Conservation (phyloP, 2,329 filamentous ascomycete species). For the Bretziella fagacearum region DNA sequence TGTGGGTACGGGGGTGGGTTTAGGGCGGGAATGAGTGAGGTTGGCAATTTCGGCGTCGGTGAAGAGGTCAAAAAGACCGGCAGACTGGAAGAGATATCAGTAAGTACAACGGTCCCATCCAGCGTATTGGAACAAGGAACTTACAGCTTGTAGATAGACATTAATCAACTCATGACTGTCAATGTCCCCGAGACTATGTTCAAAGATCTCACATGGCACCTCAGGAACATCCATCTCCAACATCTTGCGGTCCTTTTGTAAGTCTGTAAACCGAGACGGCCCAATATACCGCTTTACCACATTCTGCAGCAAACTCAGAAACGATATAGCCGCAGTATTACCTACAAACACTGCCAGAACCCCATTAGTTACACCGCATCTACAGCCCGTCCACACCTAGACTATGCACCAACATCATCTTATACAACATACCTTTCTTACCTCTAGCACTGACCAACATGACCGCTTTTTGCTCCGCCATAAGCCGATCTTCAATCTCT, state of each 20-base stretch:
- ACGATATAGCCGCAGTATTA: slow-evolving; percentile 14
- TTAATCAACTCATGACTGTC: slow-evolving; percentile 10
- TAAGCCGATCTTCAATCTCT: background rate
- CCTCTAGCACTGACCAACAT: slow-evolving; percentile 13
- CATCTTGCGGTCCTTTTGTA: slow-evolving; percentile 8
- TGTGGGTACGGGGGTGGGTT: background rate
- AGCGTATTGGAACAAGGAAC: background rate
- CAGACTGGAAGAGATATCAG: slow-evolving; percentile 7
- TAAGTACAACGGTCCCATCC: background rate
- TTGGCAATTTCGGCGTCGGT: slow-evolving; percentile 7
- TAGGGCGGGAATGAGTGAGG: background rate
- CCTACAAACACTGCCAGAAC: slow-evolving; percentile 12
- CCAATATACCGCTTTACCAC: slow-evolving; percentile 14
- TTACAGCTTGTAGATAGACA: slow-evolving; percentile 15
- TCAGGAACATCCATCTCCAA: slow-evolving; percentile 13
- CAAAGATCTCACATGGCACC: slow-evolving; percentile 1
- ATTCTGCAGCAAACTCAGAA: slow-evolving; percentile 14
- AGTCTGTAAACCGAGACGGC: slow-evolving; percentile 14
- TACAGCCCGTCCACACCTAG: background rate
- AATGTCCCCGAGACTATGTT: slow-evolving; percentile 1
- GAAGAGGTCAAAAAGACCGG: slow-evolving; percentile 15
- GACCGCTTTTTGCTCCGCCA: slow-evolving; percentile 6
- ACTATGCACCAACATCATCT: too few species aligned
- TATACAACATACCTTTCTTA: slow-evolving; percentile 10
- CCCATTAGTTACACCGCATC: background rate